Conservation (phyloP, 768 basidiomycete species). For the Amanita jacksonii region DNA sequence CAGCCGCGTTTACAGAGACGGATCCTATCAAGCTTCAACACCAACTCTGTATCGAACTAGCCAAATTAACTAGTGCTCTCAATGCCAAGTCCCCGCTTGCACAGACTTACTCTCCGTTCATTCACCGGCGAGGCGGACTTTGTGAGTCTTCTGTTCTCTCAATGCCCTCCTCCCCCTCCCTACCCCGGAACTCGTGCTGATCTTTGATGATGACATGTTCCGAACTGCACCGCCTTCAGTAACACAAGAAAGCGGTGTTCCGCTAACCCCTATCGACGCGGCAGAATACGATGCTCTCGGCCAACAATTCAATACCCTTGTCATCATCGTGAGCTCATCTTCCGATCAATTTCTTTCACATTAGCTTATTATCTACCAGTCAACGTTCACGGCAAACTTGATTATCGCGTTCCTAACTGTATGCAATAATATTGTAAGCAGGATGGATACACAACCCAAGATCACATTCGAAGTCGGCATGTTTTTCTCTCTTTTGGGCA, state of each 20-base stretch:
- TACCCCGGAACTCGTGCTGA: too few relatives aligned
- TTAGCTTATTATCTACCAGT: not conserved
- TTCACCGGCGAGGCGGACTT: not conserved
- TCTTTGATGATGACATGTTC: too few relatives aligned
- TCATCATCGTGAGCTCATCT: constrained; percentile 8
- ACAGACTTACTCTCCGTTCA: not conserved
- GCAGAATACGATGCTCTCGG: constrained; percentile 8
- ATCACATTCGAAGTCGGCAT: constrained; percentile 3
- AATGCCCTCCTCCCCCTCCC: not conserved
- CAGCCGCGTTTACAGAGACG: not conserved
- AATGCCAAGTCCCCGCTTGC: not conserved
- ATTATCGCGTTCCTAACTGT: constrained; percentile 6
- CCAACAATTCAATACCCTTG: constrained; percentile 6
- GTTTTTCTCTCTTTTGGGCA: constrained; percentile 1
- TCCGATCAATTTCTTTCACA: too few relatives aligned
- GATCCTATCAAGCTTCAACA: not conserved
- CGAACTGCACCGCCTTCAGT: not conserved
- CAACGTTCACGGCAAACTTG: constrained; percentile 7
- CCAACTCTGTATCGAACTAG: not conserved
- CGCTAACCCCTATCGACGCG: not conserved
- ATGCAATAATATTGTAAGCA: too few relatives aligned
- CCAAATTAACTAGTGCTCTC: not conserved
- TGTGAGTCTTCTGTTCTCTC: not conserved
- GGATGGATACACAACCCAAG: not conserved
- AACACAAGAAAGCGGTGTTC: not conserved